phyloP scores from a whole-genome alignment of 2,329 filamentous ascomycete species.

The Aspergillus aculeatinus region DNA sequence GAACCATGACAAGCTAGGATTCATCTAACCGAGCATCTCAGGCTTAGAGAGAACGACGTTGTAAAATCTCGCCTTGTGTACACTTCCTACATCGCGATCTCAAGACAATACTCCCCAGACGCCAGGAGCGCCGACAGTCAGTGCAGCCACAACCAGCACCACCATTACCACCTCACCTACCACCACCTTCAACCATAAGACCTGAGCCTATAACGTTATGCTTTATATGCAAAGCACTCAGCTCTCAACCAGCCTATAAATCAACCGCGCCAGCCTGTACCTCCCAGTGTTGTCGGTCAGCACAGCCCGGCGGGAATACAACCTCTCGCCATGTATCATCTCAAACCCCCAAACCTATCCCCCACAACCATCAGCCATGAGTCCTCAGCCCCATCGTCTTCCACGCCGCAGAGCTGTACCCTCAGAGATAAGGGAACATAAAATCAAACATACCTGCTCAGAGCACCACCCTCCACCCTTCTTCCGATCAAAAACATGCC shows the following conservation, averaged over 20 bases:
- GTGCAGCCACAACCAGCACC: no score
- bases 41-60: no score
- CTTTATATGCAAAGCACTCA: background rate
- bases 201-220: no score
- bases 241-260: background rate
- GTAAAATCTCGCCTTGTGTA: no score
- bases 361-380: background rate
- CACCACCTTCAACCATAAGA: no score
- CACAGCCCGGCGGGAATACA: background rate
- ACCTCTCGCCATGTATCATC: background rate
- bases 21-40: no score
- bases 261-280: background rate
- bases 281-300: background rate
- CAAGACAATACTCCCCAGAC: no score
- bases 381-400: background rate
- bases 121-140: no score
- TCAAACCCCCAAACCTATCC: background rate
- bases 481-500: background rate
- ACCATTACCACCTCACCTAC: no score
- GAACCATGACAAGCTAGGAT: no score
- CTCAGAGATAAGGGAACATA: background rate
- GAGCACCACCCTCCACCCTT: background rate
- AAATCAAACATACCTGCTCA: background rate
- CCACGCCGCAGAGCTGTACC: background rate
- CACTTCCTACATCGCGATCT: no score